A percentile compares a stretch with the other conserved stretches of the same genome.
These are phyloP conservation scores for Boechera divaricarpa DNA, from an alignment of 345 rosid species.

Conservation along the genomic window DNA sequence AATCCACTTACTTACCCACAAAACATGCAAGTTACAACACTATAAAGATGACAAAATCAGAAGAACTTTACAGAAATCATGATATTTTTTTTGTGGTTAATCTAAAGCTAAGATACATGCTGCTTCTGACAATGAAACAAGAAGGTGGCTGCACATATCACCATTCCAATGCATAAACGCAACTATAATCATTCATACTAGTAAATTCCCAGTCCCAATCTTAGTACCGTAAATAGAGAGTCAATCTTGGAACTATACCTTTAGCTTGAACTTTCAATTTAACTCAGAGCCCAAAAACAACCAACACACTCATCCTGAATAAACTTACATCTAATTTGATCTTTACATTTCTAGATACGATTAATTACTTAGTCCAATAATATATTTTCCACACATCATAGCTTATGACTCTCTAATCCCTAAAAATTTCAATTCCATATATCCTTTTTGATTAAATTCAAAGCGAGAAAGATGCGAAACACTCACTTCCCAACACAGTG, in stretches of 20 bases:
- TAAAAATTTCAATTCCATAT: neutral
- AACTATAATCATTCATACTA: neutral
- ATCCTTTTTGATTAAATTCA: neutral
- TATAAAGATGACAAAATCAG: neutral
- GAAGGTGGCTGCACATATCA: neutral
- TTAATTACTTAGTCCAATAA: neutral
- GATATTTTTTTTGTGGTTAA: too few species aligned
- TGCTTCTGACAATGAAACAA: too few species aligned
- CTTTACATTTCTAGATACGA: neutral
- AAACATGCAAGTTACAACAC: constrained; percentile 4
- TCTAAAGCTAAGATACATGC: too few species aligned
- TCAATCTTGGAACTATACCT: neutral
- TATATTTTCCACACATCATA: neutral
- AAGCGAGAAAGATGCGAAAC: neutral
- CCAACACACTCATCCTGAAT: neutral
- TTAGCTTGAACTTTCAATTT: neutral
- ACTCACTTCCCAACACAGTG: constrained; percentile 77
- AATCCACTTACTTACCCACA: neutral
- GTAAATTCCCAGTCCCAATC: too few species aligned
- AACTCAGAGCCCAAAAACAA: constrained; percentile 17
- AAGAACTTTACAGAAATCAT: neutral
- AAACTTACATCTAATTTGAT: constrained; percentile 4
- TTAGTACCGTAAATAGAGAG: too few species aligned
- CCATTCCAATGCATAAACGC: neutral
- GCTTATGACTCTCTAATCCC: neutral